These are phyloP conservation scores for Persicaria tinctoria DNA, from an alignment of 148 eudicot species.

Conservation along the genomic window DNA sequence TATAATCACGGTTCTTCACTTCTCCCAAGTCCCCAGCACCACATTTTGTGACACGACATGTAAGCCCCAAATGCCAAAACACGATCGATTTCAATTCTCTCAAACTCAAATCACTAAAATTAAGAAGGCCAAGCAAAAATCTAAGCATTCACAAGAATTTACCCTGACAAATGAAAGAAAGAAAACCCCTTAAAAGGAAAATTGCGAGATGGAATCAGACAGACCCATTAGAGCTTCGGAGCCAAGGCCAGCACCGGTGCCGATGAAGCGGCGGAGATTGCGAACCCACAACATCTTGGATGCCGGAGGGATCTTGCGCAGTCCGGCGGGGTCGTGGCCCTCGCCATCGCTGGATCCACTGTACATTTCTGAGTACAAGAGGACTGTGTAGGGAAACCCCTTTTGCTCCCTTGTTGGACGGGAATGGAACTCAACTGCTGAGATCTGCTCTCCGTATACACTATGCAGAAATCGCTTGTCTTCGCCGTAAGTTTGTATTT, in stretches of 20 bases:
- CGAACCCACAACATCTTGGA: slow-evolving; percentile 96
- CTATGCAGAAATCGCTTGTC: too few relatives aligned
- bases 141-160: neutral
- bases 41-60: neutral
- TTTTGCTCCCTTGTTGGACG: too few relatives aligned
- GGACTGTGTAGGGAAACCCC: neutral
- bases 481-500: too few relatives aligned
- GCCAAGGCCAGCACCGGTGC: slow-evolving; percentile 94
- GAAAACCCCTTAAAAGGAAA: neutral
- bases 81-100: neutral
- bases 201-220: neutral
- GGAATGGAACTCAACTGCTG: too few relatives aligned
- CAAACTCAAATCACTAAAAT: neutral
- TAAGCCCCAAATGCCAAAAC: neutral
- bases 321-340: slow-evolving; percentile 37
- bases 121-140: neutral
- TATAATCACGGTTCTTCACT: neutral
- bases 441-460: too few relatives aligned
- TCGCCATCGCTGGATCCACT: slow-evolving; percentile 83
- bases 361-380: slow-evolving; percentile 30
- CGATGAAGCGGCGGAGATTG: slow-evolving; percentile 84
- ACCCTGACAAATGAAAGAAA: neutral
- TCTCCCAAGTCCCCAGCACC: neutral
- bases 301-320: slow-evolving; percentile 74
- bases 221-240: slow-evolving; percentile 96